Evolutionary conservation across 768 basidiomycete species (phyloP).

Genomic region (Paxillus rubicundulus): DNA sequence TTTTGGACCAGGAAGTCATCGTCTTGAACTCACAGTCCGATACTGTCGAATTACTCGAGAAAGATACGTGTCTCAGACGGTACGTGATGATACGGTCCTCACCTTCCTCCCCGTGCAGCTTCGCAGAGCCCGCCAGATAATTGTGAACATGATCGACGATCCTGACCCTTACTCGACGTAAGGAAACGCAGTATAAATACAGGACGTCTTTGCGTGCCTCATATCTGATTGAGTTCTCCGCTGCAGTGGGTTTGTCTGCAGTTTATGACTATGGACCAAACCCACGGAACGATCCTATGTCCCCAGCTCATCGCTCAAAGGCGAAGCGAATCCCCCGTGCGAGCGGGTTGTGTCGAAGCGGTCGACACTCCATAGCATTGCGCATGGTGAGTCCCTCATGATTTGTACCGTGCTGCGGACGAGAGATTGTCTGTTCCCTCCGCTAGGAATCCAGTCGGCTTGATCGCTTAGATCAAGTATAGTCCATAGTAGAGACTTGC

Average conservation of each 20-base stretch:
- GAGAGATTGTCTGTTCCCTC: too few relatives aligned
- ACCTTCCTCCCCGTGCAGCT: constrained; percentile 5
- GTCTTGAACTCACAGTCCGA: constrained; percentile 43
- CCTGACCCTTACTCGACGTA: background rate
- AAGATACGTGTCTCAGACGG: constrained; percentile 14
- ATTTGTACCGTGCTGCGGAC: background rate
- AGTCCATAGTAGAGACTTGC: too few relatives aligned
- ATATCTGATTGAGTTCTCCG: background rate
- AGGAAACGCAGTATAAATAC: background rate
- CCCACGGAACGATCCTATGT: too few relatives aligned
- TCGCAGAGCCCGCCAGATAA: too few relatives aligned
- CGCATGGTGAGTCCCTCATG: constrained; percentile 23
- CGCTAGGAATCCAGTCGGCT: constrained; percentile 2
- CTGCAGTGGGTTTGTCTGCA: constrained; percentile 1
- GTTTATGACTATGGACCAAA: constrained; percentile 4
- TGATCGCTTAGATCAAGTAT: too few relatives aligned
- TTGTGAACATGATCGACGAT: too few relatives aligned
- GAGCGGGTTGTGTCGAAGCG: background rate
- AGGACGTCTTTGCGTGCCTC: background rate
- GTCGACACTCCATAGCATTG: constrained; percentile 8
- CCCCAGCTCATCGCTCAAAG: constrained; percentile 8
- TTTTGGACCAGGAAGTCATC: constrained; percentile 43
- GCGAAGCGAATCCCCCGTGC: background rate
- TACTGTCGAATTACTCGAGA: constrained; percentile 44
- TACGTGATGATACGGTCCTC: background rate